Conservation (phyloP, 768 basidiomycete genomes). For the Pisolithus sp. region DNA sequence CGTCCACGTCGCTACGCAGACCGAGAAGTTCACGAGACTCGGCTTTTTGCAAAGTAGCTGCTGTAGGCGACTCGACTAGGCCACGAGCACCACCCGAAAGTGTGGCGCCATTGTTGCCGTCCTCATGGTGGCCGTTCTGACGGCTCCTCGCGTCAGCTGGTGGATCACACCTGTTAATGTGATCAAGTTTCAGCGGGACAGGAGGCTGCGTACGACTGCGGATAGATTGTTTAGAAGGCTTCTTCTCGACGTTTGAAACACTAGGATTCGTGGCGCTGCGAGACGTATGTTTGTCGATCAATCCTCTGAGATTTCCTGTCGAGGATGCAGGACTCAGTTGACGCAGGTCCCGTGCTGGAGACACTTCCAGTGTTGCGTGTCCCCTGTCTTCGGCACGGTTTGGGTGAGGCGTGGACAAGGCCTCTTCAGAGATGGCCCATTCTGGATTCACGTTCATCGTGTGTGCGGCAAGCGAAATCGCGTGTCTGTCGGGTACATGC, state of each 20-base stretch:
- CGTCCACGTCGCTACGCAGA: conserved; percentile 17
- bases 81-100: neutral
- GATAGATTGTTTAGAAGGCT: conserved; percentile 21
- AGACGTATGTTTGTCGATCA: conserved; percentile 15
- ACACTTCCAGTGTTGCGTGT: conserved; percentile 3
- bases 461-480: conserved; percentile 28
- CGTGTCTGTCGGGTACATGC: conserved; percentile 25
- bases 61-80: conserved; percentile 20
- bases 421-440: conserved; percentile 14
- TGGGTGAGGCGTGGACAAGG: conserved; percentile 23
- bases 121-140: conserved; percentile 18
- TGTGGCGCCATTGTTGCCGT: neutral
- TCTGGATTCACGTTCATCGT: conserved; percentile 16
- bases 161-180: conserved; percentile 1
- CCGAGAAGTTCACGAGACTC: conserved; percentile 16
- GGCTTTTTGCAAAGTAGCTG: conserved; percentile 3
- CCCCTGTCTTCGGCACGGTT: conserved; percentile 12
- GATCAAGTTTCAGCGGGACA: conserved; percentile 22
- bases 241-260: conserved; percentile 7
- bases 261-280: conserved; percentile 4
- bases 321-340: conserved; percentile 28
- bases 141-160: conserved; percentile 7
- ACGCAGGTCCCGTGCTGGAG: conserved; percentile 8
- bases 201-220: conserved; percentile 23
- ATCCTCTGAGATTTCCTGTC: conserved; percentile 24